Evolutionary conservation across 192 early-diverging fungal genomes (phyloP).

Genomic region (Coemansia sp.): DNA sequence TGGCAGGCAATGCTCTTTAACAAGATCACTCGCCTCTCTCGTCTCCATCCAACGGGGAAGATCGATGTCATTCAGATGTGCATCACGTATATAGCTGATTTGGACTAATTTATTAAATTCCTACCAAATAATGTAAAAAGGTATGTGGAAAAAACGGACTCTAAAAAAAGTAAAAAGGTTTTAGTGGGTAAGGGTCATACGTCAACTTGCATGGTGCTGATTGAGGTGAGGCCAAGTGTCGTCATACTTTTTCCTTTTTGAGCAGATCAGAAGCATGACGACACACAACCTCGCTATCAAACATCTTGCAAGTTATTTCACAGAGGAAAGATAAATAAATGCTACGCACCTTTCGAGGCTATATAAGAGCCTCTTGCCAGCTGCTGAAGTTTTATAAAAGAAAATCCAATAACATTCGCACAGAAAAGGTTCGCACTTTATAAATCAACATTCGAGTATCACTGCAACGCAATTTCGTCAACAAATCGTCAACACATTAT

Average conservation of each 20-base stretch:
- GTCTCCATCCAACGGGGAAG: too few relatives aligned
- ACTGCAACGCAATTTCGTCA: not conserved
- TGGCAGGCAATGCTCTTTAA: too few relatives aligned
- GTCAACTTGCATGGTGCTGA: not conserved
- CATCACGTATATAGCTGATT: too few relatives aligned
- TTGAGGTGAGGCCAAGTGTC: not conserved
- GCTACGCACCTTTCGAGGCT: not conserved
- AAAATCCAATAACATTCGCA: not conserved
- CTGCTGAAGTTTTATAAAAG: not conserved
- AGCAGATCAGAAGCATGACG: not conserved
- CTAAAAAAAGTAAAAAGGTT: not conserved
- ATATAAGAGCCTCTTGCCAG: not conserved
- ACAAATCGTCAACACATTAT: not conserved
- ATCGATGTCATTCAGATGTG: too few relatives aligned
- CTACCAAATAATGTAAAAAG: too few relatives aligned
- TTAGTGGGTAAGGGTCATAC: not conserved
- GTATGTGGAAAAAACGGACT: too few relatives aligned
- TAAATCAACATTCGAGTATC: not conserved
- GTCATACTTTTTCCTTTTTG: not conserved
- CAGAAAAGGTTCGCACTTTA: not conserved
- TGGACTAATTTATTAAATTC: too few relatives aligned
- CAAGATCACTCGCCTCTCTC: too few relatives aligned
- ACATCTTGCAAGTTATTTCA: not conserved
- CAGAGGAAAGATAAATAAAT: not conserved
- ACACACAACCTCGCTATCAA: not conserved